Evolutionary conservation across 805 yeast species (phyloP).

Genomic region (Candida railenensis): DNA sequence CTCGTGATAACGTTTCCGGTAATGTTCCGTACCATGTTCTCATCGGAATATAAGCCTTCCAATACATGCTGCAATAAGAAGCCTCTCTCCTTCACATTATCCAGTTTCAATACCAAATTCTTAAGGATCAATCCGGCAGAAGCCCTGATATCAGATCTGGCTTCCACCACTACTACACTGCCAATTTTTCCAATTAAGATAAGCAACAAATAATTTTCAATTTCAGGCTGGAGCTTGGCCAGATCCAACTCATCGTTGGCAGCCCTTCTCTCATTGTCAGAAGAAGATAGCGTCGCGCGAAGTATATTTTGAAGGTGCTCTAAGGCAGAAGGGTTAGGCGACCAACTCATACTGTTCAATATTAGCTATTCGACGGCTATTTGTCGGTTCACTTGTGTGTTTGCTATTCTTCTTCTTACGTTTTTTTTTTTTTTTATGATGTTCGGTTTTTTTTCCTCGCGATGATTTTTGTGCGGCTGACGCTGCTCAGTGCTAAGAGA

Average conservation of each 20-base stretch:
- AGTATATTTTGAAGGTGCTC: conserved; percentile 66
- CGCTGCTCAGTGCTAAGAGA: not conserved
- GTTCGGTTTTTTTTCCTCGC: not conserved
- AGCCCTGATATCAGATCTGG: conserved; percentile 65
- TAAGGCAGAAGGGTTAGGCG: conserved; percentile 60
- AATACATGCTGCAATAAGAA: conserved; percentile 44
- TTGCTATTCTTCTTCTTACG: not conserved
- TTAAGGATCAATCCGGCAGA: conserved; percentile 87
- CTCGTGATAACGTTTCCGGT: conserved; percentile 91
- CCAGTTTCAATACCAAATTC: conserved; percentile 56
- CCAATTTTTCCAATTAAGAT: conserved; percentile 54
- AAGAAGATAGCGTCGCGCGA: conserved; percentile 67
- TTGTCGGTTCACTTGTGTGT: not conserved
- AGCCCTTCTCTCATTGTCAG: conserved; percentile 49
- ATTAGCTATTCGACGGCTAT: not conserved
- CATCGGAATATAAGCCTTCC: conserved; percentile 55
- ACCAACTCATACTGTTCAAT: conserved; percentile 46
- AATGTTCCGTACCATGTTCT: conserved; percentile 73
- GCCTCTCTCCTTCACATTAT: conserved; percentile 24
- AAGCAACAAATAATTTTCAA: conserved; percentile 75
- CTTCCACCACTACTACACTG: conserved; percentile 11
- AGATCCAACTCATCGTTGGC: conserved; percentile 75
- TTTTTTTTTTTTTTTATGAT: too few relatives aligned
- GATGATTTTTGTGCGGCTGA: not conserved
- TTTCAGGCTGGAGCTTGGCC: conserved; percentile 72